Percentiles rank a stretch among this genome's conserved stretches.
Evolutionary conservation across 1,139 yeast genomes (phyloP).

Genomic region (Sugiyamaella sp.): DNA sequence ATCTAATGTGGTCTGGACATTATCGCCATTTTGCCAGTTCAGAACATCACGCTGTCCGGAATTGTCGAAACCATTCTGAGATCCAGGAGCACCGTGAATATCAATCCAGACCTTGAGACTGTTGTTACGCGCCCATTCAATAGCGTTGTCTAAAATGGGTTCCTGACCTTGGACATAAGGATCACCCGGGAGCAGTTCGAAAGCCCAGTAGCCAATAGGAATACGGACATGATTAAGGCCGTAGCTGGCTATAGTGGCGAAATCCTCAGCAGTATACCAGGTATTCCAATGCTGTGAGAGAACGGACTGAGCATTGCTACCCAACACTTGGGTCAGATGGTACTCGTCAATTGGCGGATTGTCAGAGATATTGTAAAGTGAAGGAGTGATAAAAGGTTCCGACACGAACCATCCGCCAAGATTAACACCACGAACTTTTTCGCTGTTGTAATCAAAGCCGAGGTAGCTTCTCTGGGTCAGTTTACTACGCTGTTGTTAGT

Average conservation of each 20-base stretch:
- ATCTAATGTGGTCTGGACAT: slow-evolving; percentile 55
- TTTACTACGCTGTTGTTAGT: slow-evolving; percentile 11
- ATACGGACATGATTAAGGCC: slow-evolving; percentile 88
- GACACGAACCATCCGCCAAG: slow-evolving; percentile 92
- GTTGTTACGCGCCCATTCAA: slow-evolving; percentile 69
- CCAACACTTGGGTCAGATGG: slow-evolving; percentile 64
- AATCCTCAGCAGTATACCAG: slow-evolving; percentile 78
- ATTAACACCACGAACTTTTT: slow-evolving; percentile 74
- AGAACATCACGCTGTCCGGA: slow-evolving; percentile 77
- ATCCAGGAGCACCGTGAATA: slow-evolving; percentile 96
- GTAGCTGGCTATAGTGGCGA: slow-evolving; percentile 57
- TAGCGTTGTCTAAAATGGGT: slow-evolving; percentile 69
- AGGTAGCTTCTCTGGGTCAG: slow-evolving; percentile 16
- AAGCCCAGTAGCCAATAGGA: slow-evolving; percentile 98
- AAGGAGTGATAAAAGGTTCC: slow-evolving; percentile 83
- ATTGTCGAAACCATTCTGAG: slow-evolving; percentile 96
- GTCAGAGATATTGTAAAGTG: slow-evolving; percentile 61
- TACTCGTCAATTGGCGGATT: slow-evolving; percentile 79
- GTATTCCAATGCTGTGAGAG: slow-evolving; percentile 75
- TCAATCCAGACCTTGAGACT: slow-evolving; percentile 85
- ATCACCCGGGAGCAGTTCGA: slow-evolving; percentile 60
- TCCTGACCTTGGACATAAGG: slow-evolving; percentile 91
- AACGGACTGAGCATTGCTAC: slow-evolving; percentile 57
- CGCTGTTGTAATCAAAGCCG: slow-evolving; percentile 52
- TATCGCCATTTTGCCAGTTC: slow-evolving; percentile 54